Base-by-base conservation (phyloP, 768 basidiomycete species). In the Chalciporus sphaerocephalus region DNA sequence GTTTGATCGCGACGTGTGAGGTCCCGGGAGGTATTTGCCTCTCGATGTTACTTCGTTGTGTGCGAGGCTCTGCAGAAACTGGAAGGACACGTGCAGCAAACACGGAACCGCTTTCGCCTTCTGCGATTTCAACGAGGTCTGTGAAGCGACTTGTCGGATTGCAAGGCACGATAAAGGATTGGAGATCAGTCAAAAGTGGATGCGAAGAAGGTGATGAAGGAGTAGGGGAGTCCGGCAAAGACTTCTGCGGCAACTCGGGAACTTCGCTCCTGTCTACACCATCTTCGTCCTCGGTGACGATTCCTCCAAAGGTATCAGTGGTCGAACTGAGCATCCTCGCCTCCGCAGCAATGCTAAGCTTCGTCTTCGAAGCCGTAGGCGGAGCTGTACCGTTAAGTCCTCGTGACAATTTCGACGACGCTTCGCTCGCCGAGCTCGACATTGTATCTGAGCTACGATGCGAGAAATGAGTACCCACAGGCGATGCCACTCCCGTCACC, bases 101-200 rank as follows among this genome's bases (percentile, higher is more conserved):
- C 16, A 92, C 85, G 2, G 78, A 82, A 4, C 90, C 90, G 33
- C 78, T 85, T 58, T 91, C 89, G 24, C 90, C 88, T 60, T 91
- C 85, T 0, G 87, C 89, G 22, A 92, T 83, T 66, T 90, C 89
- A 43, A 75, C 77, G 37, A 90, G 68, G 49, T 87, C 79, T 8
- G 73, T 66, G 62, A 86, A 91, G 46, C 78, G 74, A 4, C 76
- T 71, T 1, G 75, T 70, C 4, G 87, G 88, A 57, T 89, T 78
- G 16, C 78, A 62, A 1, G 80, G 75, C 52, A 83, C 75, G 54
- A 91, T 84, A 60, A 81, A 86, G 21, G 76, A 72, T 37, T 53
- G 50, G 74, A 76, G 18, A 83, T 67, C 47, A 2, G 1, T 83
- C 79, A 30, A 71, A 68, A 42, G 56, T 30, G 34, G 69, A 54